Conservation (phyloP, 257 asterid genomes). For the Solanum microdontum region DNA sequence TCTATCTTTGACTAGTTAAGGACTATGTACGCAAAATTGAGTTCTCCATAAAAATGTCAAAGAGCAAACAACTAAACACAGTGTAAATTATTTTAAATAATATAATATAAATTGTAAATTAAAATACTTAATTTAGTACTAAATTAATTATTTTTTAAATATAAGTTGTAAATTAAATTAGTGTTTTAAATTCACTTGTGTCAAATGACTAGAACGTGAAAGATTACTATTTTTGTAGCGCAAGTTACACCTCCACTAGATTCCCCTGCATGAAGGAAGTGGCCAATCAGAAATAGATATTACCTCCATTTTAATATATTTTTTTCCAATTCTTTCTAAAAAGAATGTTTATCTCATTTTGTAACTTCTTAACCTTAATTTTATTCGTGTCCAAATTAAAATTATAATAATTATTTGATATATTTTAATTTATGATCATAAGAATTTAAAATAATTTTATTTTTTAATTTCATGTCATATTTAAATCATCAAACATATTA, state of each 20-base stretch:
- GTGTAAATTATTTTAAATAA: too few species aligned
- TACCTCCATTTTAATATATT: background rate
- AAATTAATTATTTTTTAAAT: too few species aligned
- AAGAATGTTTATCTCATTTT: background rate
- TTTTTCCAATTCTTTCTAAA: background rate
- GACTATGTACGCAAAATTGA: background rate
- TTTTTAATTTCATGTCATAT: background rate
- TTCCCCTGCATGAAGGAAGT: background rate
- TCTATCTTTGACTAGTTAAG: background rate
- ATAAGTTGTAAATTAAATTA: too few species aligned
- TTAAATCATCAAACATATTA: background rate
- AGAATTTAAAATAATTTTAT: too few species aligned
- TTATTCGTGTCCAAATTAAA: too few species aligned
- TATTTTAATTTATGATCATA: too few species aligned
- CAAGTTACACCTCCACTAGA: background rate
- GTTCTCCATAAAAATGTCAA: background rate
- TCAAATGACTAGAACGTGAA: background rate
- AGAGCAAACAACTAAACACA: background rate
- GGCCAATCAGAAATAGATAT: background rate
- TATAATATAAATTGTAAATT: background rate
- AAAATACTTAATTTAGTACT: too few species aligned
- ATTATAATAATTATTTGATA: too few species aligned
- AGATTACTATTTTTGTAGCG: too few species aligned
- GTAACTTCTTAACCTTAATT: background rate
- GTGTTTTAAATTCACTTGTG: background rate